Percentiles rank a stretch among this genome's conserved stretches.
These are phyloP conservation scores for Thelonectria discophora DNA, from an alignment of 2,329 filamentous ascomycete genomes.

Conservation along the genomic window DNA sequence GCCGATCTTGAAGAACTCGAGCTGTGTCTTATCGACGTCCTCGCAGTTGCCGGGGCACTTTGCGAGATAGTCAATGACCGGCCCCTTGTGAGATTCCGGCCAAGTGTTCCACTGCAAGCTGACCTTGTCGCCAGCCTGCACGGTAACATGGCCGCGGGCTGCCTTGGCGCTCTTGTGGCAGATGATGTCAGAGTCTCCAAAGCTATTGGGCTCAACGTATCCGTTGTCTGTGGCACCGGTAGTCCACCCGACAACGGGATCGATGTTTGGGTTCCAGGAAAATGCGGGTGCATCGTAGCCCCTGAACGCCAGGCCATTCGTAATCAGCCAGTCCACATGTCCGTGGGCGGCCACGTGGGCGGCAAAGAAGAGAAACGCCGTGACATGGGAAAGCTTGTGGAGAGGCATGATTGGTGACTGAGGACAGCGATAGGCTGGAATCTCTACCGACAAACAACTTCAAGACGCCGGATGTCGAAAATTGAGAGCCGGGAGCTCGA, in stretches of 20 bases:
- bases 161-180: conserved; percentile 55
- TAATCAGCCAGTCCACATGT: conserved; percentile 40
- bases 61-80: conserved; percentile 71
- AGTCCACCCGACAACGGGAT: conserved; percentile 38
- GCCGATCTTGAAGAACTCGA: conserved; percentile 72
- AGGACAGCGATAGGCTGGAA: too few relatives aligned
- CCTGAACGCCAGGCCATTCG: conserved; percentile 34
- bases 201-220: conserved; percentile 56
- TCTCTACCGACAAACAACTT: not conserved
- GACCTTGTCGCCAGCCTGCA: conserved; percentile 52
- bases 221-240: conserved; percentile 53
- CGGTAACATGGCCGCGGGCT: conserved; percentile 49
- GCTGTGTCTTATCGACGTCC: conserved; percentile 58
- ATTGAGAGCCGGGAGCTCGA: not conserved
- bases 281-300: conserved; percentile 38
- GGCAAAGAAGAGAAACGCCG: conserved; percentile 5
- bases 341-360: conserved; percentile 29
- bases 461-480: not conserved
- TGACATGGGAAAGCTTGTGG: not conserved
- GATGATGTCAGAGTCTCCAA: conserved; percentile 53
- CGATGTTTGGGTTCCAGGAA: conserved; percentile 34
- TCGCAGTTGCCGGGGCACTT: conserved; percentile 66
- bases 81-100: conserved; percentile 57
- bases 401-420: conserved; percentile 12
- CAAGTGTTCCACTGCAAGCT: conserved; percentile 53